These are phyloP conservation scores for Rhodamnia argentea DNA, from an alignment of 345 rosid species.

Conservation along the genomic window DNA sequence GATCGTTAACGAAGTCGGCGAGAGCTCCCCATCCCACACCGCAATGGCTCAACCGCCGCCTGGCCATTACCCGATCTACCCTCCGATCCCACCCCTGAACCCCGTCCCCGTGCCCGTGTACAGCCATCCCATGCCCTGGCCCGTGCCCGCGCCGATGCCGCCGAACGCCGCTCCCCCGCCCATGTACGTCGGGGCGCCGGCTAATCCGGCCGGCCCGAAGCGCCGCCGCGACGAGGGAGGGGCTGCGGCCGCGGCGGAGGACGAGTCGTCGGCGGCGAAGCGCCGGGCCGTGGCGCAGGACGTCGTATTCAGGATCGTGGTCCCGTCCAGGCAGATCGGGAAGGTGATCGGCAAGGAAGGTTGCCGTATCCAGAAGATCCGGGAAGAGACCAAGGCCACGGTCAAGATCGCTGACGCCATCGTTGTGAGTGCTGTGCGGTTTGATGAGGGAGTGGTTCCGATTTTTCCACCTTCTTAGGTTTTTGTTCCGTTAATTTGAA, in stretches of 20 bases:
- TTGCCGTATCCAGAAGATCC: constrained; percentile 53
- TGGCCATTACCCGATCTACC: background rate
- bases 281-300: constrained; percentile 35
- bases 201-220: constrained; percentile 7
- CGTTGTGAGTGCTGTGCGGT: constrained; percentile 16
- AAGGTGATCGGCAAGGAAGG: constrained; percentile 64
- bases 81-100: background rate
- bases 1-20: background rate
- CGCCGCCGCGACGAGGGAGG: constrained; percentile 39
- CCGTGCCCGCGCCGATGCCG: background rate
- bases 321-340: constrained; percentile 60
- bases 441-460: background rate
- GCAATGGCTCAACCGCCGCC: background rate
- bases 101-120: background rate
- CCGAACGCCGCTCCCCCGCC: background rate
- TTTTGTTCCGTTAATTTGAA: background rate
- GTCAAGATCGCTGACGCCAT: constrained; percentile 58
- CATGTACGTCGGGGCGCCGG: background rate
- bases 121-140: background rate
- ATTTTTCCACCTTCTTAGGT: background rate
- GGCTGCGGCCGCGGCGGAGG: background rate
- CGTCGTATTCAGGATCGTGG: constrained; percentile 44
- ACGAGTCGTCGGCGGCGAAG: constrained; percentile 23
- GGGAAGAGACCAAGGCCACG: constrained; percentile 62
- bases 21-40: background rate